Evolutionary conservation across 495 filamentous ascomycete species (phyloP).

Genomic region (Neurospora sp.): DNA sequence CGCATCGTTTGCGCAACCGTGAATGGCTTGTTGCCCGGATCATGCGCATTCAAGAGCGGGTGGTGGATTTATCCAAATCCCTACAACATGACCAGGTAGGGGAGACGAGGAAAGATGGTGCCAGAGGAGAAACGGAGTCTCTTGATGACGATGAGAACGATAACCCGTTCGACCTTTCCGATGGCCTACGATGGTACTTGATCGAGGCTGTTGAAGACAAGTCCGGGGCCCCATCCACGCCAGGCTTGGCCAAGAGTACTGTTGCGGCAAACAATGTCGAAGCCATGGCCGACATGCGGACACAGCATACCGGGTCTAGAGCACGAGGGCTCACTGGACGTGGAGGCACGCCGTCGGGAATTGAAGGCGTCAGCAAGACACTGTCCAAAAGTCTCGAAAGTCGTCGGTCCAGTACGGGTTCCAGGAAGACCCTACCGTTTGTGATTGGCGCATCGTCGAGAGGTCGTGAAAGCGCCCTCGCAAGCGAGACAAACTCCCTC

Average conservation of each 20-base stretch:
- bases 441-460: slow-evolving; percentile 26
- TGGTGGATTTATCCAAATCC: slow-evolving; percentile 82
- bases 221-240: slow-evolving; percentile 83
- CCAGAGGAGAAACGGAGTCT: slow-evolving; percentile 26
- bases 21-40: slow-evolving; percentile 97
- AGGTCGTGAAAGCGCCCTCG: slow-evolving; percentile 31
- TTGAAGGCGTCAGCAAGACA: slow-evolving; percentile 64
- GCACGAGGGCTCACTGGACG: slow-evolving; percentile 33
- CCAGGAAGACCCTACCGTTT: slow-evolving; percentile 53
- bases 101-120: slow-evolving; percentile 1
- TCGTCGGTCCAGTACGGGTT: slow-evolving; percentile 74
- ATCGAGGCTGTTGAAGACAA: slow-evolving; percentile 92
- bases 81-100: slow-evolving; percentile 21
- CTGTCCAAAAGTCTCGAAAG: slow-evolving; percentile 82
- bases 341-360: slow-evolving; percentile 33
- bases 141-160: slow-evolving; percentile 66
- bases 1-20: slow-evolving; percentile 66
- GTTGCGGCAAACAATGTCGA: slow-evolving; percentile 84
- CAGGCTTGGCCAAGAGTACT: slow-evolving; percentile 78
- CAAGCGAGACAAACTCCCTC: slow-evolving; percentile 42
- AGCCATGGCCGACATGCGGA: slow-evolving; percentile 48
- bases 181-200: slow-evolving; percentile 92
- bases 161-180: slow-evolving; percentile 94
- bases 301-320: slow-evolving; percentile 38
- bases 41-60: slow-evolving; percentile 78